Base-by-base conservation (phyloP, 164 flowering plant species). In the Umbilicus rupestris region DNA sequence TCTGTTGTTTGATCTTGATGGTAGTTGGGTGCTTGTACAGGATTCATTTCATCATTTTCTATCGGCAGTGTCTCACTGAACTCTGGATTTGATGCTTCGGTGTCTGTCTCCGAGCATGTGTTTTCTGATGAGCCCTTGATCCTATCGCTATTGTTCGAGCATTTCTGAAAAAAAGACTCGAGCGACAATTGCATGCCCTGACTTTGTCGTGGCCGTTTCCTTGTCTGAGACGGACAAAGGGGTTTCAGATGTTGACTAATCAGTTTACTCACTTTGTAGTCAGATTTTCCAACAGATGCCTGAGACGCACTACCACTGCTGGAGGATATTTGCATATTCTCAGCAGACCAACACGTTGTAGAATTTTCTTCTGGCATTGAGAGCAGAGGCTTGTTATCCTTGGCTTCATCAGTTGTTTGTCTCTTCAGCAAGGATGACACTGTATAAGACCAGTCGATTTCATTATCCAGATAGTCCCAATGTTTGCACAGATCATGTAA, bases 401-500 rank as follows among this genome's bases (percentile, higher is more conserved):
- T 65, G 24, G 67, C 76, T 67, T 68, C 66, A 20, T 71, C 75
- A 62, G 74, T 49, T 69, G 68, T 72, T 72, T 78, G 78, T 75
- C 84, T 84, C 78, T 81, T 94, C 71, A 75, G 60, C 58, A 90
- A 77, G 80, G 88, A 64, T 37, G 96, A 87, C 45, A 78, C 98
- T 94, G 83, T 75, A 78, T 29, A 49, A 65, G 63, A 68, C 65
- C 11, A 55, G 33, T 28, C 60, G 4, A 5, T 10, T 55, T 55
- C 16, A 28, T 28, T 55, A 26, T 12, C 7, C 31, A 65, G 15
- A 8, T 16, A 26, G 55, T 39, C 42, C 60, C 62, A 65, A 49
- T 70, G 44, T 9, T 49, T 12, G 62, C 39, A 64, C 10, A 29
- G 20, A 33, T 55, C 47, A 46, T 17, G 47, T 44, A 49, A 11